A percentile compares a stretch with the other conserved stretches of the same genome.
phyloP scores from a whole-genome alignment of 2,329 filamentous ascomycete genomes.

The Diplodia scrobiculata region DNA sequence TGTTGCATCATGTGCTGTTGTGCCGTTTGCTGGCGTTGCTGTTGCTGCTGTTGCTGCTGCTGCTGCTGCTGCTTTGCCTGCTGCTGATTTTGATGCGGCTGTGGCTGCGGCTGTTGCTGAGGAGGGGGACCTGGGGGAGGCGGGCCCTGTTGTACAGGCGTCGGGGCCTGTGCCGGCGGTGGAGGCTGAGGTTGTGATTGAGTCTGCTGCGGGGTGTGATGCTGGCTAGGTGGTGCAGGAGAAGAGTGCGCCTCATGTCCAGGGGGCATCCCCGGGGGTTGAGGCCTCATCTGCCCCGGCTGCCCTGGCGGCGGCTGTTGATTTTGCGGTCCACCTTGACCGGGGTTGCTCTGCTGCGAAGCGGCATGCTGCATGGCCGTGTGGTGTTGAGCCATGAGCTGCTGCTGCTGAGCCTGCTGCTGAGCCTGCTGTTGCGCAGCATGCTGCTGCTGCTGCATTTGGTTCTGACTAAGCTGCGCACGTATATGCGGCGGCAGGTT shows the following conservation, averaged over 20 bases:
- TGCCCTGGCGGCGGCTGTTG: conserved; percentile 39
- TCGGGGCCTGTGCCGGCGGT: conserved; percentile 35
- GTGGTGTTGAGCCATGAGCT: conserved; percentile 46
- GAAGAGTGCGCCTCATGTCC: conserved; percentile 46
- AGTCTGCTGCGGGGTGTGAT: conserved; percentile 48
- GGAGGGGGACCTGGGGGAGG: conserved; percentile 26
- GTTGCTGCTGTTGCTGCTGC: conserved; percentile 34
- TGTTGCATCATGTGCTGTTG: conserved; percentile 33
- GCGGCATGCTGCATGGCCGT: conserved; percentile 53
- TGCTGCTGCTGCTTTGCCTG: conserved; percentile 34
- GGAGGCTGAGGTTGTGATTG: conserved; percentile 36
- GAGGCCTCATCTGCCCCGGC: conserved; percentile 45
- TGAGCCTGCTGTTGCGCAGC: conserved; percentile 45
- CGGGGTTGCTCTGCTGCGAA: conserved; percentile 54
- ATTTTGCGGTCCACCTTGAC: conserved; percentile 47
- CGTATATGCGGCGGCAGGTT: conserved; percentile 48
- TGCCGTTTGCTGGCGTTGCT: conserved; percentile 33
- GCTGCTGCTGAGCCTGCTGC: conserved; percentile 44
- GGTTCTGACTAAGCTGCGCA: conserved; percentile 35
- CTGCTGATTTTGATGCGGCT: conserved; percentile 35
- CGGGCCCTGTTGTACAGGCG: conserved; percentile 29
- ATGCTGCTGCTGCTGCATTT: conserved; percentile 50
- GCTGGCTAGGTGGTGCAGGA: conserved; percentile 42
- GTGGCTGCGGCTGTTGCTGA: conserved; percentile 31
- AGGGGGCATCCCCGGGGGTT: conserved; percentile 39